These are phyloP conservation scores for Paraleonurus japonicus DNA, from an alignment of 257 asterid genomes.

Conservation along the genomic window DNA sequence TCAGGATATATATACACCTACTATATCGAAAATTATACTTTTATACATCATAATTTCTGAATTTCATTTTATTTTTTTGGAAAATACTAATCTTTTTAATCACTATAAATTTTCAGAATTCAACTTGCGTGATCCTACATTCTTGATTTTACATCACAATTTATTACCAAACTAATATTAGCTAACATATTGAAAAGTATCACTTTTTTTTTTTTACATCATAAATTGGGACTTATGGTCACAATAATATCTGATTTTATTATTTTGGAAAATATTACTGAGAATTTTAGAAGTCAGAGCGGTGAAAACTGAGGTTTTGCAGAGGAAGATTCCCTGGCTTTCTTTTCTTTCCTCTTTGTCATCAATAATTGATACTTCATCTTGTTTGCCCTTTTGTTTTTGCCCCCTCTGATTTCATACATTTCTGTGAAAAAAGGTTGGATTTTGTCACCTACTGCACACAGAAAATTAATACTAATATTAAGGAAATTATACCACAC, in stretches of 20 bases:
- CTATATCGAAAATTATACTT: too few relatives aligned
- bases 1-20: too few relatives aligned
- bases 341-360: constrained; percentile 29
- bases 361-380: constrained; percentile 33
- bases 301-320: constrained; percentile 31
- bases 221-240: background rate
- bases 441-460: constrained; percentile 33
- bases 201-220: too few relatives aligned
- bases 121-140: background rate
- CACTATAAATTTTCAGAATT: background rate
- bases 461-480: background rate
- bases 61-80: background rate
- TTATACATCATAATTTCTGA: background rate
- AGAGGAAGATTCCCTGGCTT: constrained; percentile 34
- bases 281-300: background rate
- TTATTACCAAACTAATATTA: too few relatives aligned
- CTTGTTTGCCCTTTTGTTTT: constrained; percentile 40
- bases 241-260: background rate
- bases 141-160: background rate
- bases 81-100: too few relatives aligned
- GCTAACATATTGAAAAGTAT: background rate
- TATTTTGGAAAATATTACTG: background rate
- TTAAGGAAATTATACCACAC: background rate
- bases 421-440: constrained; percentile 28
- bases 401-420: constrained; percentile 23